phyloP scores from a whole-genome alignment of 2,329 filamentous ascomycete genomes.

The Amauroascus verrucosus region DNA sequence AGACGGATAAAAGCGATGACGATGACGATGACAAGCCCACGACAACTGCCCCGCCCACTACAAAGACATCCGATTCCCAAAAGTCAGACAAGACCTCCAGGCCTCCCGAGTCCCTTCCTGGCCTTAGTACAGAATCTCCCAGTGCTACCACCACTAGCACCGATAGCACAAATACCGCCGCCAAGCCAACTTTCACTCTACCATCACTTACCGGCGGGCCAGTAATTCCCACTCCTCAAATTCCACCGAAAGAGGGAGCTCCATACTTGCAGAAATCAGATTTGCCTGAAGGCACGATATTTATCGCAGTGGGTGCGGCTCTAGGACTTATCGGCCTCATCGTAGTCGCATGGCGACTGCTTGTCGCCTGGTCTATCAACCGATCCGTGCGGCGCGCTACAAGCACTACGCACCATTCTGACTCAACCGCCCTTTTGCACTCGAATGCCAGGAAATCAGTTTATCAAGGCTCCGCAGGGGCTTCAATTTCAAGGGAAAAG shows the following conservation, averaged over 20 bases:
- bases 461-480: conserved; percentile 23
- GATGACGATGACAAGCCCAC: conserved; percentile 16
- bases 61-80: conserved; percentile 14
- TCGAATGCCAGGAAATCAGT: conserved; percentile 30
- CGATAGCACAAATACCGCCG: conserved; percentile 19
- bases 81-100: conserved; percentile 14
- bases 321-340: conserved; percentile 71
- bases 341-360: conserved; percentile 77
- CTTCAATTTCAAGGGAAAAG: conserved; percentile 47
- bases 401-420: conserved; percentile 58
- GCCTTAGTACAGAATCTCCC: conserved; percentile 19
- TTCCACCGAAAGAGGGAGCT: conserved; percentile 73
- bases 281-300: conserved; percentile 85
- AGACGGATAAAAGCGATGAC: conserved; percentile 8
- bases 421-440: conserved; percentile 49
- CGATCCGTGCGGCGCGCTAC: conserved; percentile 80
- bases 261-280: conserved; percentile 85
- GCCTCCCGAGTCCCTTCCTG: background rate
- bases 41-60: conserved; percentile 15
- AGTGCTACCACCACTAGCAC: conserved; percentile 17
- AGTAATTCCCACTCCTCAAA: conserved; percentile 59
- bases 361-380: conserved; percentile 84
- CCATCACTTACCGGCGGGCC: conserved; percentile 48
- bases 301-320: conserved; percentile 85
- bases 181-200: conserved; percentile 29